These are phyloP conservation scores for Monilinia laxa DNA, from an alignment of 2,329 filamentous ascomycete genomes.

Conservation along the genomic window DNA sequence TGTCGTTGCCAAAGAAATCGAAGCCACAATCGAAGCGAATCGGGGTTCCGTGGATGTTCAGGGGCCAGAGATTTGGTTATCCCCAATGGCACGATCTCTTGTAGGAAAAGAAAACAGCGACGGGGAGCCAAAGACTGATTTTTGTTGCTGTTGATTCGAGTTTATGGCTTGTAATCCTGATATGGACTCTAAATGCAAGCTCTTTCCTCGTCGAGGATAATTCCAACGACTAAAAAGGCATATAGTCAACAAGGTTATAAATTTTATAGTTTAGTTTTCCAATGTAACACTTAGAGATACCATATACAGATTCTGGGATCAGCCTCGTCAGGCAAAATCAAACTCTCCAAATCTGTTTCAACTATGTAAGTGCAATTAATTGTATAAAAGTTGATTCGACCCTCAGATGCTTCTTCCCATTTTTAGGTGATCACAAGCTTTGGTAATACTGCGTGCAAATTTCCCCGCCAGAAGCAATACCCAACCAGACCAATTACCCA, in stretches of 20 bases:
- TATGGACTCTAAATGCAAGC: background rate
- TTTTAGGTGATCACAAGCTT: background rate
- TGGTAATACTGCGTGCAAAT: background rate
- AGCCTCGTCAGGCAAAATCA: background rate
- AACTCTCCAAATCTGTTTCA: background rate
- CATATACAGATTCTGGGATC: background rate
- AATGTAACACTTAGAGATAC: too few species aligned
- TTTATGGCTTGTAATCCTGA: background rate
- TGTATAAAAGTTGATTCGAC: too few species aligned
- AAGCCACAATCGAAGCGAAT: constrained; percentile 55
- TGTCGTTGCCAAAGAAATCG: constrained; percentile 61
- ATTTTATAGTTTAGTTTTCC: background rate
- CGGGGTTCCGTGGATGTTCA: constrained; percentile 45
- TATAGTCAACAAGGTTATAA: background rate
- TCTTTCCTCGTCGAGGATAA: too few species aligned
- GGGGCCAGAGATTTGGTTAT: constrained; percentile 65
- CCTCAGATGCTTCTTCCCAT: background rate
- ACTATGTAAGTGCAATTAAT: background rate
- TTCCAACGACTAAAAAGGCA: background rate
- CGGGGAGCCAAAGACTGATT: constrained; percentile 18
- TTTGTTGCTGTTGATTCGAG: background rate
- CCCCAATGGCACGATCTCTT: constrained; percentile 62
- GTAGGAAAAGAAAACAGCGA: constrained; percentile 59
- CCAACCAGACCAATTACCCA: too few species aligned
- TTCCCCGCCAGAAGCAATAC: background rate